Evolutionary conservation across 495 filamentous ascomycete genomes (phyloP), one percentile per base, ranked within the genome.

Genomic region (Endocarpon pusillum): DNA sequence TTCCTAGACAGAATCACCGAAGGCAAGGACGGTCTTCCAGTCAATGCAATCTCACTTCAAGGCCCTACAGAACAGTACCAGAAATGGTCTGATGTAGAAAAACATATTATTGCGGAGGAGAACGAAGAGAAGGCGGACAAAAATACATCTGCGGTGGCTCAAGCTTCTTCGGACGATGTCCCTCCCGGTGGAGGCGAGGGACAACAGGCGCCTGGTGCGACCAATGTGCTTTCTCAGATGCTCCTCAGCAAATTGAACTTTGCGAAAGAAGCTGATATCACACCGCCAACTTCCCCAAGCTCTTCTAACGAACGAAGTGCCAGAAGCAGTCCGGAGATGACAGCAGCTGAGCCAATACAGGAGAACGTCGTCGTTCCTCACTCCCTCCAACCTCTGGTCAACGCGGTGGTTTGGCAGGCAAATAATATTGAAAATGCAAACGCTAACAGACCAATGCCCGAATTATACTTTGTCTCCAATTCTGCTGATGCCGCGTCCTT

Each of bases 1-100:
- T 78, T 73, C 52, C 69, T 79, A 42, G 74, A 79, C 43, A 61
- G 69, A 28, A 64, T 69, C 19, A 75, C 73, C 16, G 66, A 63
- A 28, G 62, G 60, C 30, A 64, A 64, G 35, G 63, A 64, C 30
- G 59, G 58, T 15, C 57, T 63, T 19, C 43, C 64, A 11, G 46
- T 64, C 42, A 55, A 61, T 19, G 45, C 58, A 4, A 57, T 74
- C 14, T 40, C 54, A 16, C 53, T 75, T 1, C 67, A 75, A 42
- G 67, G 66, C 11, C 69, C 66, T 20, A 64, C 62, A 44, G 70
- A 78, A 46, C 61, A 61, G 38, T 78, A 62, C 40, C 52, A 58
- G 14, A 62, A 47, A 27, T 79, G 73, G 73, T 54, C 55, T 14
- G 69, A 78, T 33, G 73, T 73, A 6, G 73, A 75, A 53, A 58